Evolutionary conservation across 2,329 filamentous ascomycete genomes (phyloP), one percentile per base, ranked within the genome.

Genomic region (Fusarium equiseti): DNA sequence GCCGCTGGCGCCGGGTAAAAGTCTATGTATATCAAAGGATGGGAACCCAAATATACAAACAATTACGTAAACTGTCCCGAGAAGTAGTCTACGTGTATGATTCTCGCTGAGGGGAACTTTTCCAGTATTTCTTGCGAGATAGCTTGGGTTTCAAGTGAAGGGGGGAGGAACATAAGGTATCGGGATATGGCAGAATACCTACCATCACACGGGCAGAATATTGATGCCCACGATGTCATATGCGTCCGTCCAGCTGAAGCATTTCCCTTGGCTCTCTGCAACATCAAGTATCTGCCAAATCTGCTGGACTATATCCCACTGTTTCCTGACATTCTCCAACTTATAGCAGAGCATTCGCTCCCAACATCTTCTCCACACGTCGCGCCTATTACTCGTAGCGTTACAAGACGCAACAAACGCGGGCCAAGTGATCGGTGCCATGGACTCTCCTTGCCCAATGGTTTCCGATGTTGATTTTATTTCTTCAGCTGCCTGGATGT

Each of bases 401-500:
- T 49, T 49, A n/a, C 44, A 58, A 1, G 26, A 50, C 16, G 55
- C 35, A 32, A 58, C 18, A 32, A 58, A 44, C 10, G 55, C 22
- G 4, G 45, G 45, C 45, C 55, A 27, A 15, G 35, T 58, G 20
- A 58, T 58, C 8, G 27, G 55, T 13, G 55, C 50, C 35, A 53
- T 50, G 8, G 24, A 38, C n/a, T 16, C 42, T 18, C 16, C 35
- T 22, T 40, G 35, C 26, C 16, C 42, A 1, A 16, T 6, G 13
- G 18, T 13, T 12, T 13, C 35, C 6, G 20, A 42, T 27, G 8
- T 42, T 43, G 18, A 22, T 27, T 40, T 53, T 4, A 42, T 20
- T 6, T 42, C 50, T 26, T 53, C 50, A 24, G 35, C 27, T 35
- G 35, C 26, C 16, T 40, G 11, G 13, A 27, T 27, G 13, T 53